Conservation (phyloP, 495 filamentous ascomycete species). For the Astrothelium subdiscretum region DNA sequence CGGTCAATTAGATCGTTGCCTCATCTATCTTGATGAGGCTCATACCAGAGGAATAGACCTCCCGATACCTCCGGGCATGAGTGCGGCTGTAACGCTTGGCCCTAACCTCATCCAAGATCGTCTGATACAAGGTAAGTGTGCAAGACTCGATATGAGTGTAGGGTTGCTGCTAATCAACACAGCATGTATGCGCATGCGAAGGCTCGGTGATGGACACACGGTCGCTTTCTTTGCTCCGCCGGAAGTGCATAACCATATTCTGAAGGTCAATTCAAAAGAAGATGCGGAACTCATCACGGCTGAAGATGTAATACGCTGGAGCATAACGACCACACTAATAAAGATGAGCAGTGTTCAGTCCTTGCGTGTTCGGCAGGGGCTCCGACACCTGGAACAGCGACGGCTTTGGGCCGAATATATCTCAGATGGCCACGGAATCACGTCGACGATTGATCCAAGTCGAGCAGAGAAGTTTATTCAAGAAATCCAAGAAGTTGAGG, state of each 20-base stretch:
- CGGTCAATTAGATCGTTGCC: constrained; percentile 46
- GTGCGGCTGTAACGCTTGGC: constrained; percentile 60
- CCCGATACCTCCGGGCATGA: constrained; percentile 46
- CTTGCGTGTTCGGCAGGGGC: constrained; percentile 52
- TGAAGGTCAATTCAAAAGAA: constrained; percentile 1
- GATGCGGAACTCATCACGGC: constrained; percentile 25
- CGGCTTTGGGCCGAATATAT: constrained; percentile 19
- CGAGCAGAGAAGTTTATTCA: constrained; percentile 5
- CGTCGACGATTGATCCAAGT: background rate
- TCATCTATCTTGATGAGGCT: constrained; percentile 63
- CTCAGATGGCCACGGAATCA: background rate
- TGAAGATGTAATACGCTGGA: constrained; percentile 47
- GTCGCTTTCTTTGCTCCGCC: constrained; percentile 34
- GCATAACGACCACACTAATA: constrained; percentile 44
- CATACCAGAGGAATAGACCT: constrained; percentile 70
- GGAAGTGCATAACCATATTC: constrained; percentile 35
- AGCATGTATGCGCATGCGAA: constrained; percentile 40
- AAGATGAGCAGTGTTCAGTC: constrained; percentile 39
- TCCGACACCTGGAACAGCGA: constrained; percentile 34
- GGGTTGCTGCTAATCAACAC: constrained; percentile 6
- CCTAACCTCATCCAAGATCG: constrained; percentile 56
- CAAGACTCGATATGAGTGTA: background rate
- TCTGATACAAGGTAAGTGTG: constrained; percentile 59
- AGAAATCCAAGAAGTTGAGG: constrained; percentile 1
- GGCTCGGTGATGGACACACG: constrained; percentile 26